A percentile compares a stretch with the other conserved stretches of the same genome.
Conservation (phyloP, 2,329 filamentous ascomycete genomes). For the Fulvia fulva region DNA sequence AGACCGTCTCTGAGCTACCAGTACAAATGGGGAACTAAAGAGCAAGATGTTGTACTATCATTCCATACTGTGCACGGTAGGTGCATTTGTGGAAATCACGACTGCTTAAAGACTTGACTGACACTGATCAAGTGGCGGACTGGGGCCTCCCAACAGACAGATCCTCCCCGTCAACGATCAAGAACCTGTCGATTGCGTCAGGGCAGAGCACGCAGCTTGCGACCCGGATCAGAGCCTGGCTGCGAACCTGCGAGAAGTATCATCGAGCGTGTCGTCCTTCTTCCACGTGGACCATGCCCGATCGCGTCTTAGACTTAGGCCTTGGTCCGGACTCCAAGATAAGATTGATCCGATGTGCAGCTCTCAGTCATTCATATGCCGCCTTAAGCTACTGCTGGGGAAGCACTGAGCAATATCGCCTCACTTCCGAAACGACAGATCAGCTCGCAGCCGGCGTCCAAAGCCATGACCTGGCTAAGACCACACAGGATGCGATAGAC, state of each 20-base stretch:
- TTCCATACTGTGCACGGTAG: too few relatives aligned
- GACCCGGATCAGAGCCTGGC: background rate
- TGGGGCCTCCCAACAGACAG: too few relatives aligned
- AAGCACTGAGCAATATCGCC: background rate
- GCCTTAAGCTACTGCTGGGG: background rate
- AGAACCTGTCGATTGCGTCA: too few relatives aligned
- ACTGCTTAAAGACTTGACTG: too few relatives aligned
- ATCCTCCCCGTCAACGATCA: too few relatives aligned
- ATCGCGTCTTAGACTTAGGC: background rate
- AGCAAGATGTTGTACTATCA: too few relatives aligned
- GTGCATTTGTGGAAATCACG: background rate
- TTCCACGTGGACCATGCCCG: background rate
- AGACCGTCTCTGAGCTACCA: too few relatives aligned
- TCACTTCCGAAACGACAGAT: too few relatives aligned
- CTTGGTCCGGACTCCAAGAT: background rate
- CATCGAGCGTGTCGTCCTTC: background rate
- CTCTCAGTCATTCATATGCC: background rate
- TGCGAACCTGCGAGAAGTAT: background rate
- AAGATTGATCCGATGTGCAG: background rate
- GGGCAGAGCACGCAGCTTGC: too few relatives aligned
- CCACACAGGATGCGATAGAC: constrained; percentile 5
- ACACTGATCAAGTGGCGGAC: too few relatives aligned
- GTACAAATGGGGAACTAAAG: too few relatives aligned
- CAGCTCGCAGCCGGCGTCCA: background rate
- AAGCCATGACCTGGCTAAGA: background rate